Evolutionary conservation across 192 early-diverging fungal genomes (phyloP), one percentile per base, ranked within the genome.

Genomic region (Geosiphon pyriformis): DNA sequence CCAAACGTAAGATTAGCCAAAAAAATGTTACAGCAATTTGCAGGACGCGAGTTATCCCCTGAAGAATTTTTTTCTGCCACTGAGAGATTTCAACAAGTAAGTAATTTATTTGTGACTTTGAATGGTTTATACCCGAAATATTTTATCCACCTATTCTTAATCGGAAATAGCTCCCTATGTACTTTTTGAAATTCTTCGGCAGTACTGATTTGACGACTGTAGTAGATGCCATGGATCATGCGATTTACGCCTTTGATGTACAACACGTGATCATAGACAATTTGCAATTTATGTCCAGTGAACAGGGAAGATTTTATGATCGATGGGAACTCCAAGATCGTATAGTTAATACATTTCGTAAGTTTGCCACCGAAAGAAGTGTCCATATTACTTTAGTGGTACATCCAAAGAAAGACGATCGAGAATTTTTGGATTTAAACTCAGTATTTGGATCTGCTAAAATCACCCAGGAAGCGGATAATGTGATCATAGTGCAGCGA

Each of bases 381-480:
- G 85, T 88, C 23, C 88, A 90, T 53, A 83, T 90, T 17, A 82
- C 88, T 0, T 73, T 90, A 7, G 88, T 90, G 10, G 88, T 87
- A 1, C 88, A 90, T 67, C 73, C 87, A 56, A 82, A 83, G 68
- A 90, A 90, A 59, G 85, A 85, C 66, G 71, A 72, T 54, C 74
- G 73, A 7, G 76, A 82, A 32, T 60, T 71, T 49, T 67, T 85
- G n/a, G 85, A 87, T 57, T 82, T 88, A 59, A 84, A 85, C 59
- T 86, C 85, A 12, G 73, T 90, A 17, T 87, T 87, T 72, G 88
- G 88, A 29, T 84, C 84, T 33, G 88, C 85, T 48, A 90, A 90
- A 72, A 80, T 88, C 4, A 85, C 88, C 29, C 88, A 90, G 59
- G 88, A 90, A 75, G 85, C 88, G 26, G 88, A 90, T 64, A 90